Evolutionary conservation across 1,284 basidiomycete species (phyloP).

Genomic region (Malassezia brasiliensis): DNA sequence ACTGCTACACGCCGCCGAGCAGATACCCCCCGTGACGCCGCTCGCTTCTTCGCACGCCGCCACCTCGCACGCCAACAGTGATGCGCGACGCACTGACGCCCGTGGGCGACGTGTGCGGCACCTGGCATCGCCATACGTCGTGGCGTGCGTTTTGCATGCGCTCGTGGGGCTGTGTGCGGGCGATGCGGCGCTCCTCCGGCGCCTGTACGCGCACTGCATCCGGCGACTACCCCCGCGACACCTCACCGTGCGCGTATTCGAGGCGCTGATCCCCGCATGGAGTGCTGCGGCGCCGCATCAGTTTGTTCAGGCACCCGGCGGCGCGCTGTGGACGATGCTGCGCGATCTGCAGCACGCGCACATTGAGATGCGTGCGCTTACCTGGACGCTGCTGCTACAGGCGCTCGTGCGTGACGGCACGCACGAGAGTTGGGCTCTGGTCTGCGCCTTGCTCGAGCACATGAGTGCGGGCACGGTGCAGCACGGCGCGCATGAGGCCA

Average conservation of each 20-base stretch:
- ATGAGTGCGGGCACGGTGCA: slow-evolving; percentile 1
- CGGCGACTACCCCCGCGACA: background rate
- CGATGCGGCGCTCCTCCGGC: background rate
- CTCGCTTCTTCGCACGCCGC: background rate
- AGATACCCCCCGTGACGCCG: background rate
- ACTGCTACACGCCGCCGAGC: background rate
- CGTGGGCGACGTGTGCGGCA: slow-evolving; percentile 2
- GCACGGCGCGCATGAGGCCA: background rate
- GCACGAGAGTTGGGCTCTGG: slow-evolving; percentile 5
- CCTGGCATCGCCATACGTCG: slow-evolving; percentile 1
- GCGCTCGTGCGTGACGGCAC: slow-evolving; percentile 13
- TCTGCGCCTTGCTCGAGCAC: background rate
- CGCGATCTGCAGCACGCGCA: slow-evolving; percentile 5
- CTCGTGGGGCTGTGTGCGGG: background rate
- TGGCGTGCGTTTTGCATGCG: slow-evolving; percentile 8
- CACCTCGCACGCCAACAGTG: slow-evolving; percentile 7
- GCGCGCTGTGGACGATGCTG: slow-evolving; percentile 7
- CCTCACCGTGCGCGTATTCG: slow-evolving; percentile 9
- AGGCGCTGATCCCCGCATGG: slow-evolving; percentile 11
- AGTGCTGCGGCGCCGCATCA: slow-evolving; percentile 3
- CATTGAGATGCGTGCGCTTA: slow-evolving; percentile 2
- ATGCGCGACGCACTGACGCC: background rate
- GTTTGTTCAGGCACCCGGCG: background rate
- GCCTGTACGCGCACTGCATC: background rate
- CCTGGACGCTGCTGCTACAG: slow-evolving; percentile 15